These are phyloP conservation scores for Lichina pygmaea DNA, from an alignment of 495 filamentous ascomycete genomes.

Conservation along the genomic window DNA sequence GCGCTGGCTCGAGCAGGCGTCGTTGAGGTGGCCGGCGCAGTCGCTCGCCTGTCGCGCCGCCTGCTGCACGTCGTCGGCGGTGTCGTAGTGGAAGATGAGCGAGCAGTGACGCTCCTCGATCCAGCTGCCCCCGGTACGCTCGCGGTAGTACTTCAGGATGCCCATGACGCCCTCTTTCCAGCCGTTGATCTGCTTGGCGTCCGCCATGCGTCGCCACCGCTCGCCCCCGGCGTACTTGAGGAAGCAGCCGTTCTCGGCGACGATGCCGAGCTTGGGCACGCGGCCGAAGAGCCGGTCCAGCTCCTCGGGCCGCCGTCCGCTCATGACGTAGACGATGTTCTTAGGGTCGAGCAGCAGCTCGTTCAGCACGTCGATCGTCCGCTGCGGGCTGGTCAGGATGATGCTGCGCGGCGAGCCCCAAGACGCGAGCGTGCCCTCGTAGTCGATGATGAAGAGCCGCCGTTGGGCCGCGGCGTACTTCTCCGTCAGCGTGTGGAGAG, in stretches of 20 bases:
- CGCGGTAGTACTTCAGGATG: conserved; percentile 66
- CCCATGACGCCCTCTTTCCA: conserved; percentile 59
- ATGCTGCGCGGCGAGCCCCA: conserved; percentile 57
- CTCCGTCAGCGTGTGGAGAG: conserved; percentile 29
- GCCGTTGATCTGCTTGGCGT: conserved; percentile 29
- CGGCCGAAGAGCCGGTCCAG: conserved; percentile 61
- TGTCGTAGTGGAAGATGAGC: conserved; percentile 64
- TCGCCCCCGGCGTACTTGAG: conserved; percentile 38
- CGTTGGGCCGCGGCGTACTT: conserved; percentile 33
- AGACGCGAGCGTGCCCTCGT: conserved; percentile 72
- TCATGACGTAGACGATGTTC: conserved; percentile 89
- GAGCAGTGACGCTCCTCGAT: conserved; percentile 72
- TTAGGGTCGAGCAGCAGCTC: conserved; percentile 48
- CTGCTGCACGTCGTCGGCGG: conserved; percentile 43
- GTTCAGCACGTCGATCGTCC: conserved; percentile 51
- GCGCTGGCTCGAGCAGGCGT: conserved; percentile 54
- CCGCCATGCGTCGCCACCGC: conserved; percentile 47
- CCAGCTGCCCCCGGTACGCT: conserved; percentile 63
- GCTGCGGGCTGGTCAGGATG: conserved; percentile 58
- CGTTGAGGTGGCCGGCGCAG: conserved; percentile 78
- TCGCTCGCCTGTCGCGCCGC: conserved; percentile 59
- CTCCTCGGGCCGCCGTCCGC: conserved; percentile 57
- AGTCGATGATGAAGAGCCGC: conserved; percentile 69
- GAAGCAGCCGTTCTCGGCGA: conserved; percentile 85
- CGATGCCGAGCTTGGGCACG: conserved; percentile 53